Evolutionary conservation across 768 basidiomycete genomes (phyloP), one percentile per base, ranked within the genome.

Genomic region (Leccinum olivaceopallidum): DNA sequence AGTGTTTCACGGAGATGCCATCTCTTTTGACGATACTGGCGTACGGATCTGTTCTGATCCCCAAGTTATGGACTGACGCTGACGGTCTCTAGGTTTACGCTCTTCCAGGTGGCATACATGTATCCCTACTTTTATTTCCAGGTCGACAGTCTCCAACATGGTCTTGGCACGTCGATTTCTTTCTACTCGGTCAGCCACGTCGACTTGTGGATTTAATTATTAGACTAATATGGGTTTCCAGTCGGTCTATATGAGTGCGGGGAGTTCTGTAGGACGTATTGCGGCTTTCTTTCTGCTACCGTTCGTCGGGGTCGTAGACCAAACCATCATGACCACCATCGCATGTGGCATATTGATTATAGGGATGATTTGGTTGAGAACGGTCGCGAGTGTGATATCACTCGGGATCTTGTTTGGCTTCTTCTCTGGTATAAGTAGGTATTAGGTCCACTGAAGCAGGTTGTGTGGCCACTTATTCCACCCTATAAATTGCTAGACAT

Each of bases 81-180:
- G 44, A 47, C 20, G 5, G 20, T 13, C n/a, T 4, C 26, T 54
- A 73, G 72, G 42, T 65, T 63, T 16, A 61, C 44, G 18, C 51
- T 69, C 24, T 76, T 77, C 37, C 72, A 80, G n/a, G 62, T 72
- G 1, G 81, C 79, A 1, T 69, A 78, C 34, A 79, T 77, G 59
- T 83, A 80, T 55, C 83, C 85, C 0, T 75, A 81, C 48, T 86
- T 83, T 70, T 87, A 85, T 68, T 72, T 87, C 16, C 86, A 88
- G 63, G 66, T 86, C 8, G 79, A 83, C 52, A 76, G 85, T 3
- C 76, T 84, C 13, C 75, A 74, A 57, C 83, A 83, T 52, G 81
- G 81, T 3, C 72, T 85, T 26, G 65, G 72, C 49, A 57, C 73
- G 2, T 71, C 70, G 22, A 71, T 88, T n/a, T 78, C 85, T 0